Evolutionary conservation across 306 rosid genomes (phyloP).

Genomic region (Cucurbita maxima): DNA sequence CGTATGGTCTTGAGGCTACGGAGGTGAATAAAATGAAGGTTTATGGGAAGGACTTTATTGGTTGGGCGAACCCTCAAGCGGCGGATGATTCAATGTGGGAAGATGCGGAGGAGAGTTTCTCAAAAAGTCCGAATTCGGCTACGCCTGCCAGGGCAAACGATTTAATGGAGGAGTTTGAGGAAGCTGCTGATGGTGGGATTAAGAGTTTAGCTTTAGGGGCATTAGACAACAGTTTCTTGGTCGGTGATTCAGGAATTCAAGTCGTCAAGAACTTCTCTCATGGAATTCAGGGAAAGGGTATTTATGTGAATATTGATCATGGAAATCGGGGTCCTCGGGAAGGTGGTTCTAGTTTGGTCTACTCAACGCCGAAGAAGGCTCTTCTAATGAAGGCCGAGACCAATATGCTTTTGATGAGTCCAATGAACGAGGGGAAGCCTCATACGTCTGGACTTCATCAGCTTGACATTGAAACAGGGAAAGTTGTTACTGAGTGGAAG

Average conservation of each 20-base stretch:
- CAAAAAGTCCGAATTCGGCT: conserved; percentile 44
- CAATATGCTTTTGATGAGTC: conserved; percentile 96
- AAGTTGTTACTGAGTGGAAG: conserved; percentile 80
- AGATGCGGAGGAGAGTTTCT: conserved; percentile 57
- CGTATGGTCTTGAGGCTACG: conserved; percentile 43
- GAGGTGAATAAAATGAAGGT: conserved; percentile 67
- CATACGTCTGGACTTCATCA: conserved; percentile 76
- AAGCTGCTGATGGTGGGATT: conserved; percentile 73
- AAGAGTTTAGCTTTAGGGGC: conserved; percentile 95
- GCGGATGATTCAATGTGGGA: conserved; percentile 97
- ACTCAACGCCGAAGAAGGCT: conserved; percentile 67
- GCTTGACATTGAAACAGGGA: conserved; percentile 87
- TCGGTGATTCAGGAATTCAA: conserved; percentile 70
- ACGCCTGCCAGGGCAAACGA: conserved; percentile 46
- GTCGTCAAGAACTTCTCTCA: conserved; percentile 76
- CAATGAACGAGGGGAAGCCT: conserved; percentile 49
- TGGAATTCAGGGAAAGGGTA: conserved; percentile 93
- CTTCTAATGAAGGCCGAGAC: conserved; percentile 91
- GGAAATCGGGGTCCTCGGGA: conserved; percentile 18
- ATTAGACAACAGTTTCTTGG: conserved; percentile 84
- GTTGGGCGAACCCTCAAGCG: conserved; percentile 74
- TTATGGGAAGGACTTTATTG: conserved; percentile 79
- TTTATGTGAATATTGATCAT: conserved; percentile 53
- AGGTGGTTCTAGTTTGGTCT: conserved; percentile 17
- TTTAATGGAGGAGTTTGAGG: conserved; percentile 80